These are phyloP conservation scores for Dipteronia dyeriana DNA, from an alignment of 345 rosid species.

Conservation along the genomic window DNA sequence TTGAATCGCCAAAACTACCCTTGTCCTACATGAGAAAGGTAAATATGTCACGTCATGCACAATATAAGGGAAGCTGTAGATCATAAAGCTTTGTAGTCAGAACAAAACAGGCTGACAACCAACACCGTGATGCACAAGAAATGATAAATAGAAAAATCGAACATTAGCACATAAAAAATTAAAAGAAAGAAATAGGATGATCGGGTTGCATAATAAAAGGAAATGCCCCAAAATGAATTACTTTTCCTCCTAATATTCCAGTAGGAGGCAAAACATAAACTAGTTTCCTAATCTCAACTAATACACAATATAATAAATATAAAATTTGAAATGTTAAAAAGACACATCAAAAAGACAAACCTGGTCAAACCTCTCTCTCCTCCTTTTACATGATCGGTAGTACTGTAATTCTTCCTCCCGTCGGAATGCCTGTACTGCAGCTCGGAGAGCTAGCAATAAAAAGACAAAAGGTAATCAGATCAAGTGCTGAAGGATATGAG, in stretches of 20 bases:
- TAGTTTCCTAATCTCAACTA: not conserved
- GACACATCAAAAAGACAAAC: constrained; percentile 34
- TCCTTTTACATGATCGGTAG: constrained; percentile 67
- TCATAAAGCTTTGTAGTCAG: not conserved
- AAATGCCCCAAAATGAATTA: not conserved
- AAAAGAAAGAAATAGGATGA: not conserved
- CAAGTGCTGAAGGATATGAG: not conserved
- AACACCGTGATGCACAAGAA: not conserved
- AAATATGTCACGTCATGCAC: not conserved
- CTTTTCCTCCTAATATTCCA: not conserved
- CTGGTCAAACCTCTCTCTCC: constrained; percentile 85
- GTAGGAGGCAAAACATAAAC: not conserved
- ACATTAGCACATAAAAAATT: not conserved
- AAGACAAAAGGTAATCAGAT: not conserved
- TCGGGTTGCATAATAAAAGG: not conserved
- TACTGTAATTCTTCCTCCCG: constrained; percentile 67
- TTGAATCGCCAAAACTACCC: constrained; percentile 52
- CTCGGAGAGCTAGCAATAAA: constrained; percentile 57
- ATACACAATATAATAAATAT: not conserved
- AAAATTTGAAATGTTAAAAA: constrained; percentile 11
- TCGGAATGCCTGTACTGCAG: constrained; percentile 83
- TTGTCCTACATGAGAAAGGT: constrained; percentile 54
- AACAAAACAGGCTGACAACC: not conserved
- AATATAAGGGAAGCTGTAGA: not conserved
- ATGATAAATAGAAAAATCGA: constrained; percentile 1